Base-by-base conservation (phyloP, 2,329 filamentous ascomycete species). In the Leptographium flavum region DNA sequence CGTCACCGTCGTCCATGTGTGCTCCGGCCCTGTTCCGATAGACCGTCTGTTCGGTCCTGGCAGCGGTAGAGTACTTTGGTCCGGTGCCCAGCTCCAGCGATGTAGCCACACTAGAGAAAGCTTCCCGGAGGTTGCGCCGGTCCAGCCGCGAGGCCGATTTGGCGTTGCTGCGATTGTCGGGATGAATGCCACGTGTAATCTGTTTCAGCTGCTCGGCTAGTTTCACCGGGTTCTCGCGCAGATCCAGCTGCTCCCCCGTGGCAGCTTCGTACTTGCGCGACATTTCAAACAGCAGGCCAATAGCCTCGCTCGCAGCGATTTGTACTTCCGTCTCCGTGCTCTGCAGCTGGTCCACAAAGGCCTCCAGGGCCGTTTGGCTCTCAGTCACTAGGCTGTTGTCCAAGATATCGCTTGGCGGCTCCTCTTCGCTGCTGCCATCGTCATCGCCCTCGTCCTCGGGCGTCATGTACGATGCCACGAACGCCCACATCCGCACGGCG, bases 281-380 rank as follows among this genome's bases (percentile, higher is more conserved):
- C 50, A 83, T 82, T 60, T 94, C 87, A 55, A 85, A 90, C 11
- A 94, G 68, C 10, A 93, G 68, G 1, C 87, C 87, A 48, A 94
- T 87, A 58, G 85, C 85, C 56, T 82, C 76, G 4, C 82, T 86
- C 0, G 86, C 82, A 4, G 81, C 77, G 39, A 86, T 77, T 56
- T 92, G 85, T 1, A 94, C 83, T 9, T 73, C 67, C 1, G 78
- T 67, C 47, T 87, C 79, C 28, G 70, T 70, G 58, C 83, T 87
- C 48, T 88, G 79, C 17, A 94, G 79, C 61, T 94, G 87, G 40
- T 94, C 87, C 36, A 85, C 79, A 54, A 94, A 87, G 2, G 81
- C 79, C 44, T 92, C 83, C 54, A 92, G 74, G 15, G 84, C 81
- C 25, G 76, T 65, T 51, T 86, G 79, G 28, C 81, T 85, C 49